A percentile compares a stretch with the other conserved stretches of the same genome.
phyloP scores from a whole-genome alignment of 306 rosid species.

The Vigna nakashimae region DNA sequence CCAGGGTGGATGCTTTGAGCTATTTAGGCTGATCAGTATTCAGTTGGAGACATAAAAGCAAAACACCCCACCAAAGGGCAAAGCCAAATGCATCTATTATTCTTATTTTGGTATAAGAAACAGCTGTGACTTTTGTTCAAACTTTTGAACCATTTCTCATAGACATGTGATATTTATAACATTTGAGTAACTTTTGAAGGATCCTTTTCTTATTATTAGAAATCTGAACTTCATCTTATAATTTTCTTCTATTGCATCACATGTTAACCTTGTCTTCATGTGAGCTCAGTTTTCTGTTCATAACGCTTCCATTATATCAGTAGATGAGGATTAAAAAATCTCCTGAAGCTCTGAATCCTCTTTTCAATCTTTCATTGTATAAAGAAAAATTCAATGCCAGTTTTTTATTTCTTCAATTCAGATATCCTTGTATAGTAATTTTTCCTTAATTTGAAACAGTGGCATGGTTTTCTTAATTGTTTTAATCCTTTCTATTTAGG shows the following conservation, averaged over 20 bases:
- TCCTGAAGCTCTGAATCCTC: not conserved
- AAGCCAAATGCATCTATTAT: conserved; percentile 41
- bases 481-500: not conserved
- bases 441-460: too few species aligned
- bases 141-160: conserved; percentile 50
- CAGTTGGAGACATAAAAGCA: conserved; percentile 30
- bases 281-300: not conserved
- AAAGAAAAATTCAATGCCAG: not conserved
- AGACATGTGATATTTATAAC: conserved; percentile 45
- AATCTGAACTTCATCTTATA: not conserved
- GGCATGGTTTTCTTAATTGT: not conserved
- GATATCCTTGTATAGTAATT: not conserved
- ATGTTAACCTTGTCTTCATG: not conserved
- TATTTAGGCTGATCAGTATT: not conserved
- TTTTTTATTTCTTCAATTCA: not conserved
- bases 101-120: conserved; percentile 47
- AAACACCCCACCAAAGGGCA: conserved; percentile 3
- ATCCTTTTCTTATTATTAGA: not conserved
- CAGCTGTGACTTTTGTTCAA: conserved; percentile 44
- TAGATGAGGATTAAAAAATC: not conserved
- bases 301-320: too few species aligned
- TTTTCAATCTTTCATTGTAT: not conserved
- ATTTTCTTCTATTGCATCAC: not conserved
- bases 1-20: conserved; percentile 95
- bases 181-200: conserved; percentile 15